Conservation (phyloP, 2,329 filamentous ascomycete species). For the Purpureocillium takamizusanense region DNA sequence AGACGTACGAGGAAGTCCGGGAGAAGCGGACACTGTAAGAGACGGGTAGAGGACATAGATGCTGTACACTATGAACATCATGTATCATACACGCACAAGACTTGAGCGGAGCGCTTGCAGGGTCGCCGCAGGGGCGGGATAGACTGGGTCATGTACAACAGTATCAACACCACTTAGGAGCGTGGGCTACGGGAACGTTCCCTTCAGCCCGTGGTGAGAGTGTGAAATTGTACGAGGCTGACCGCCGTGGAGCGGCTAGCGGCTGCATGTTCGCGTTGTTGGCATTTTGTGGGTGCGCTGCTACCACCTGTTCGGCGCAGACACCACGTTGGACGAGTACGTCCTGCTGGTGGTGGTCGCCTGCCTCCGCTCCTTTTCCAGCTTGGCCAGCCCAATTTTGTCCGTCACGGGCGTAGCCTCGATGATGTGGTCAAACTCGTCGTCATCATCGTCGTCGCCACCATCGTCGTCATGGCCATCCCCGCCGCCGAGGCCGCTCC, state of each 20-base stretch:
- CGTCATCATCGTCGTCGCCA: constrained; percentile 51
- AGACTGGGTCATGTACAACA: too few species aligned
- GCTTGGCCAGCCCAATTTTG: constrained; percentile 55
- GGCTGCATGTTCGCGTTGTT: too few species aligned
- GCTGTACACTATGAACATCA: background rate
- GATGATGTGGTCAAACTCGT: constrained; percentile 88
- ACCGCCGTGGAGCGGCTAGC: too few species aligned
- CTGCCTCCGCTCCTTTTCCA: constrained; percentile 45
- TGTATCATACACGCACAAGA: background rate
- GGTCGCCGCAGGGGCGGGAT: too few species aligned
- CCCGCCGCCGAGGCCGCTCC: constrained; percentile 44
- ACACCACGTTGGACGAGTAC: constrained; percentile 39
- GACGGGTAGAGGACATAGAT: background rate
- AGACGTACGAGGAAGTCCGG: constrained; percentile 71
- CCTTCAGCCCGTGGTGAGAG: too few species aligned
- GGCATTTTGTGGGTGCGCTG: constrained; percentile 2
- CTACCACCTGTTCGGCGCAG: constrained; percentile 40
- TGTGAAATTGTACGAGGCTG: too few species aligned
- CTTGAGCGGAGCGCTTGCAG: too few species aligned
- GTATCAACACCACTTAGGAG: background rate
- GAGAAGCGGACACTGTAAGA: constrained; percentile 56
- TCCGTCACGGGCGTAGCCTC: constrained; percentile 85
- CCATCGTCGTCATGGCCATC: constrained; percentile 46
- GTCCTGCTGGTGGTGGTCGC: constrained; percentile 39
- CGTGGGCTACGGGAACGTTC: too few species aligned